Evolutionary conservation across 768 basidiomycete species (phyloP).

Genomic region (Suillus decipiens): DNA sequence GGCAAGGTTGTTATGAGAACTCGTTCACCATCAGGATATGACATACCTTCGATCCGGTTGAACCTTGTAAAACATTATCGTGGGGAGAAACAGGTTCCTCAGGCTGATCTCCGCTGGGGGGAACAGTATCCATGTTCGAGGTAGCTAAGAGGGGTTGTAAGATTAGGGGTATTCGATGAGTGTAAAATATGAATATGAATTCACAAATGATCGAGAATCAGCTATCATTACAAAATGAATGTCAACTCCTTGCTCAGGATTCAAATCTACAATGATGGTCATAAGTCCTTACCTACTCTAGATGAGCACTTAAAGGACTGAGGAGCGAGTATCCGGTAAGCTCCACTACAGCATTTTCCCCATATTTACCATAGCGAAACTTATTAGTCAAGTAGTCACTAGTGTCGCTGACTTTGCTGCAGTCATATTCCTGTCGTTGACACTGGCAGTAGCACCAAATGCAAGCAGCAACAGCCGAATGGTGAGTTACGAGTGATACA

Average conservation of each 20-base stretch:
- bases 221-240: background rate
- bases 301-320: background rate
- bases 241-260: background rate
- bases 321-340: background rate
- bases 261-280: background rate
- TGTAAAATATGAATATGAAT: background rate
- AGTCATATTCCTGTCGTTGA: constrained; percentile 14
- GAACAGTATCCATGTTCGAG: background rate
- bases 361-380: background rate
- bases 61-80: background rate
- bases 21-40: background rate
- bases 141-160: background rate
- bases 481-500: background rate
- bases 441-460: constrained; percentile 26
- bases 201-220: background rate
- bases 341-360: background rate
- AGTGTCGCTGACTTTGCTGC: constrained; percentile 16
- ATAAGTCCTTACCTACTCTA: background rate
- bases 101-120: background rate
- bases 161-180: background rate
- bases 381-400: background rate
- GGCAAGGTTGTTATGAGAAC: background rate
- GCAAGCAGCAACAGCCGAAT: constrained; percentile 13
- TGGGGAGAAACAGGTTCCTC: background rate
- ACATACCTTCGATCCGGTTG: background rate